A percentile compares a stretch with the other conserved stretches of the same genome.
phyloP scores from a whole-genome alignment of 176 grass and related monocot species.

The Thalia dealbata region DNA sequence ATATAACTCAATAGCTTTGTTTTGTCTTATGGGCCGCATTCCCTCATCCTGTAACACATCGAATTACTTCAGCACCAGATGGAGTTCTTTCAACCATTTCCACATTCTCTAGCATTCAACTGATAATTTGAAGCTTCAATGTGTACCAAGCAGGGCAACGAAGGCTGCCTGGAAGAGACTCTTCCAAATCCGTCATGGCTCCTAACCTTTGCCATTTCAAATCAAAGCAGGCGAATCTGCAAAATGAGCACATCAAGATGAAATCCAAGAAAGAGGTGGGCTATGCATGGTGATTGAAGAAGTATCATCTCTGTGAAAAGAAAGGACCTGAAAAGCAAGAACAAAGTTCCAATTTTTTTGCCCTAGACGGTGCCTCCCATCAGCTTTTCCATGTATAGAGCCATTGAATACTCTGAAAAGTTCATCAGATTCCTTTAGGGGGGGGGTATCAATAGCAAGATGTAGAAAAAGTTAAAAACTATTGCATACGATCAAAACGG shows the following conservation, averaged over 20 bases:
- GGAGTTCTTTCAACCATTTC: not conserved
- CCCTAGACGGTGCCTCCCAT: not conserved
- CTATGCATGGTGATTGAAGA: not conserved
- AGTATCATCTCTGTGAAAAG: not conserved
- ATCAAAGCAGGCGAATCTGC: not conserved
- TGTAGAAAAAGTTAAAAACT: too few relatives aligned
- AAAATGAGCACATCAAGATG: not conserved
- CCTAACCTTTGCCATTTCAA: constrained; percentile 51
- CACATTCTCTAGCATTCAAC: not conserved
- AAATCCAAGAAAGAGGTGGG: not conserved
- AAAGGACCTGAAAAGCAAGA: not conserved
- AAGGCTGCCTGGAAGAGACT: constrained; percentile 45
- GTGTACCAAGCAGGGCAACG: constrained; percentile 37
- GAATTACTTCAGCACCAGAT: not conserved
- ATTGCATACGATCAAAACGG: not conserved
- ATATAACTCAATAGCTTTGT: constrained; percentile 13
- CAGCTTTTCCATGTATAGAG: not conserved
- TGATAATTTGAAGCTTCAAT: not conserved
- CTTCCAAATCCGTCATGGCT: constrained; percentile 50
- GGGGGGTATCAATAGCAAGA: not conserved
- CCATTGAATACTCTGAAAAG: not conserved
- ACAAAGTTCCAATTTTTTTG: not conserved
- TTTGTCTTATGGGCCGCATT: constrained; percentile 14
- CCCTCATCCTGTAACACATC: constrained; percentile 38
- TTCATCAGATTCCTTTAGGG: not conserved